phyloP scores from a whole-genome alignment of 805 yeast genomes.

The Saccharomycopsis vini region DNA sequence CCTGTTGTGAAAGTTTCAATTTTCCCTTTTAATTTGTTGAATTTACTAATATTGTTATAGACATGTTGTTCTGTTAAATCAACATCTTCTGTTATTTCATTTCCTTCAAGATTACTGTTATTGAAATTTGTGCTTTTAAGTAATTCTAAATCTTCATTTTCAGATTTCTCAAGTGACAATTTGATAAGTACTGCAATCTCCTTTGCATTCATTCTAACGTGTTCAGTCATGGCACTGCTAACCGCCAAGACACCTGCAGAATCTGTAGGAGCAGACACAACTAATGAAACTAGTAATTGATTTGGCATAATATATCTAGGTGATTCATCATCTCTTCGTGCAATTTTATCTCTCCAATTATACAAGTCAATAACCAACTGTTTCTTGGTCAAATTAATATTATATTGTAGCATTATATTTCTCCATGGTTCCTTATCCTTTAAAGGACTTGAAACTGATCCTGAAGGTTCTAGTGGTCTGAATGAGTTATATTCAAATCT shows the following conservation, averaged over 20 bases:
- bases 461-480: constrained; percentile 32
- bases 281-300: constrained; percentile 58
- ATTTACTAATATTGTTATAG: constrained; percentile 8
- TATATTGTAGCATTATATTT: constrained; percentile 52
- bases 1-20: not conserved
- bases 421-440: constrained; percentile 61
- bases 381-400: constrained; percentile 45
- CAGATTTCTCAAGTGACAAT: constrained; percentile 26
- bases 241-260: constrained; percentile 44
- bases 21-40: constrained; percentile 2
- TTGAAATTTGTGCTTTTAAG: constrained; percentile 4
- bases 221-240: constrained; percentile 39
- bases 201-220: constrained; percentile 48
- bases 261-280: constrained; percentile 49
- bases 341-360: constrained; percentile 76
- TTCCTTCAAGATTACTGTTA: constrained; percentile 10
- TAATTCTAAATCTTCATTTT: constrained; percentile 15
- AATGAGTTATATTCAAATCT: constrained; percentile 74
- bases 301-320: constrained; percentile 78
- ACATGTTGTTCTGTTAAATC: constrained; percentile 12
- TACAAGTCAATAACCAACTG: constrained; percentile 53
- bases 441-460: constrained; percentile 39
- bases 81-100: constrained; percentile 5
- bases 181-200: constrained; percentile 52
- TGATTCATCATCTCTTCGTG: constrained; percentile 76